Evolutionary conservation across 2,329 filamentous ascomycete species (phyloP).

Genomic region (Fusarium nanum): DNA sequence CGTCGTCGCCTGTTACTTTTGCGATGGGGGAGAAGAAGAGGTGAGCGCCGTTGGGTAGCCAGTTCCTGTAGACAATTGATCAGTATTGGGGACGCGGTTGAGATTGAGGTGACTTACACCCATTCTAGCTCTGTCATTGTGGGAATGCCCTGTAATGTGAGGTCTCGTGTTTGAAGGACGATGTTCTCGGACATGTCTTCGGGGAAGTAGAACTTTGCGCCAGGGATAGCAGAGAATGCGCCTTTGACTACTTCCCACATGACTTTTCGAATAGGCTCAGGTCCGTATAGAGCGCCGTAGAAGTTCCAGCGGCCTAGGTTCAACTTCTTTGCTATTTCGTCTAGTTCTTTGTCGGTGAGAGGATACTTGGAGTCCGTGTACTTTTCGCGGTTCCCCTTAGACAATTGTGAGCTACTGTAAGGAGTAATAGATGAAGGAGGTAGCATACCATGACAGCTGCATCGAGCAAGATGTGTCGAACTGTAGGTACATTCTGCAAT

Average conservation of each 20-base stretch:
- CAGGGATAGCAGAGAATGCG: conserved; percentile 32
- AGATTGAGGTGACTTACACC: conserved; percentile 22
- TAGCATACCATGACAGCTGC: conserved; percentile 32
- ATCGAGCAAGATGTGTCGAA: conserved; percentile 35
- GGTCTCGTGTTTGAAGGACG: conserved; percentile 28
- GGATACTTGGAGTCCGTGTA: conserved; percentile 24
- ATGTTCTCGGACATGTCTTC: conserved; percentile 36
- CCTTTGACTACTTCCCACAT: conserved; percentile 36
- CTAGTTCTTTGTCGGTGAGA: conserved; percentile 19
- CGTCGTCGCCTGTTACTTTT: conserved; percentile 36
- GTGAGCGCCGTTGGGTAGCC: conserved; percentile 39
- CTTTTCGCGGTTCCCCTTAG: not conserved
- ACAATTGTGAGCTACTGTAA: not conserved
- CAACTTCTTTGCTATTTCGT: conserved; percentile 33
- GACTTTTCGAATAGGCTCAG: conserved; percentile 27
- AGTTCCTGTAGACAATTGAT: not conserved
- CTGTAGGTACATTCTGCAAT: conserved; percentile 37
- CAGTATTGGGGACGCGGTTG: not conserved
- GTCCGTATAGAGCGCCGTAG: conserved; percentile 40
- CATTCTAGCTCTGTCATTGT: conserved; percentile 37
- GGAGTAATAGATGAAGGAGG: not conserved
- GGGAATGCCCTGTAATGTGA: conserved; percentile 34
- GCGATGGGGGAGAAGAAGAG: conserved; percentile 42
- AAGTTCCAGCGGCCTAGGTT: conserved; percentile 42
- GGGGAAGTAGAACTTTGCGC: conserved; percentile 38